These are phyloP conservation scores for Salix dunnii DNA, from an alignment of 345 rosid genomes.

Conservation along the genomic window DNA sequence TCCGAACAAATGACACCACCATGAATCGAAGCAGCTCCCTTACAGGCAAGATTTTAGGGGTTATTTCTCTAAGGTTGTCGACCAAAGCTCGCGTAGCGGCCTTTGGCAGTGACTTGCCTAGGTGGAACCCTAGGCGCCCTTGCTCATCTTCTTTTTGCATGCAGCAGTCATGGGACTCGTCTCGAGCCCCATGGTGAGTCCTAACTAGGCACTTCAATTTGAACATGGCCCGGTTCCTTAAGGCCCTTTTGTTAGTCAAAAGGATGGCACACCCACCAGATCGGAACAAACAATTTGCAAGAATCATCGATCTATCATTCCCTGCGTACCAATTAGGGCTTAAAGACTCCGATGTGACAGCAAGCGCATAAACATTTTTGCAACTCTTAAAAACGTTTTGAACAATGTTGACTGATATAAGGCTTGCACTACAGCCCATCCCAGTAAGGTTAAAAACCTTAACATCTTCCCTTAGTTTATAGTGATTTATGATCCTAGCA, in stretches of 20 bases:
- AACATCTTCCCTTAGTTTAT: constrained; percentile 71
- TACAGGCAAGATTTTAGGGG: constrained; percentile 77
- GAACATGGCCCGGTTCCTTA: constrained; percentile 51
- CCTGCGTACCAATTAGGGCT: constrained; percentile 87
- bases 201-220: constrained; percentile 68
- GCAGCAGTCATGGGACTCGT: constrained; percentile 69
- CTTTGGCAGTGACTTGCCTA: constrained; percentile 66
- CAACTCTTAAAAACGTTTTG: constrained; percentile 53
- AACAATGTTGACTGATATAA: constrained; percentile 65
- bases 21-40: constrained; percentile 61
- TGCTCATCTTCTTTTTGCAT: constrained; percentile 64
- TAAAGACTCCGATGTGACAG: constrained; percentile 71
- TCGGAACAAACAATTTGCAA: constrained; percentile 76
- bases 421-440: constrained; percentile 94
- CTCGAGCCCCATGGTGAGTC: constrained; percentile 81
- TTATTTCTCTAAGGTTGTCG: constrained; percentile 62
- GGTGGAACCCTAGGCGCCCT: constrained; percentile 62
- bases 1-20: constrained; percentile 27
- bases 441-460: constrained; percentile 69
- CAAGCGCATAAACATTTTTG: constrained; percentile 50
- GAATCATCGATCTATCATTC: constrained; percentile 79
- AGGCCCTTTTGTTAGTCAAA: constrained; percentile 59
- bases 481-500: constrained; percentile 60
- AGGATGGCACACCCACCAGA: constrained; percentile 77
- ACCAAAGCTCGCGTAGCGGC: constrained; percentile 71